Conservation (phyloP, 2,329 filamentous ascomycete species). For the Alternaria sp. region DNA sequence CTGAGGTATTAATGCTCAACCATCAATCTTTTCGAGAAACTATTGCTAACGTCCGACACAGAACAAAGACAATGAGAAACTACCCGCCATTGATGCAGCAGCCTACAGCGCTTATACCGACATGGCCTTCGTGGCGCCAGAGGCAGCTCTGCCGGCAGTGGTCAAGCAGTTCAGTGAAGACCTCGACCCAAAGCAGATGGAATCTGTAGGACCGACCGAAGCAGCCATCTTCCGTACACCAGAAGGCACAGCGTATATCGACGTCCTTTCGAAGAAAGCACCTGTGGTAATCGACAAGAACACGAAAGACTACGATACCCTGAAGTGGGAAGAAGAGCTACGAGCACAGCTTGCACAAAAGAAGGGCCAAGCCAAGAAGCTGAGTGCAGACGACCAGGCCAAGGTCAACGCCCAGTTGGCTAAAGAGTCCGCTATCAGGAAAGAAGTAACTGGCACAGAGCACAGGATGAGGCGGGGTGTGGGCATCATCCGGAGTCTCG, state of each 20-base stretch:
- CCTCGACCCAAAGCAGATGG: constrained; percentile 72
- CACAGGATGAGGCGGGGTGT: constrained; percentile 79
- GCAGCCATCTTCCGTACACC: constrained; percentile 92
- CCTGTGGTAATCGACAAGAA: constrained; percentile 81
- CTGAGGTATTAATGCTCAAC: constrained; percentile 58
- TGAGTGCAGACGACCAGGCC: constrained; percentile 84
- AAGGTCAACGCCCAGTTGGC: constrained; percentile 91
- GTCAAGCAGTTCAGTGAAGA: constrained; percentile 76
- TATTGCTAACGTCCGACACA: constrained; percentile 11
- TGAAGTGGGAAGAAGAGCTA: constrained; percentile 97
- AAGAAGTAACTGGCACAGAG: constrained; percentile 72
- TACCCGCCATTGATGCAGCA: constrained; percentile 64
- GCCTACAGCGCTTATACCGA: constrained; percentile 88
- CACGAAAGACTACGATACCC: constrained; percentile 89
- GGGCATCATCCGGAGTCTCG: constrained; percentile 82
- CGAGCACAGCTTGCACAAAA: constrained; percentile 87
- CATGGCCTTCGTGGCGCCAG: constrained; percentile 90
- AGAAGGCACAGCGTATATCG: constrained; percentile 85
- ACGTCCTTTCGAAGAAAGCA: constrained; percentile 85
- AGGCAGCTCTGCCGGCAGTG: constrained; percentile 76
- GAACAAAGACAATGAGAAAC: constrained; percentile 29
- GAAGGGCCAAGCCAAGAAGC: constrained; percentile 88
- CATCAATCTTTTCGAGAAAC: constrained; percentile 6
- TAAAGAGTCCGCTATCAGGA: constrained; percentile 82
- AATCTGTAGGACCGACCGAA: constrained; percentile 80